Evolutionary conservation across 2,329 filamentous ascomycete genomes (phyloP), one percentile per base, ranked within the genome.

Genomic region (Scedosporium dehoogii): DNA sequence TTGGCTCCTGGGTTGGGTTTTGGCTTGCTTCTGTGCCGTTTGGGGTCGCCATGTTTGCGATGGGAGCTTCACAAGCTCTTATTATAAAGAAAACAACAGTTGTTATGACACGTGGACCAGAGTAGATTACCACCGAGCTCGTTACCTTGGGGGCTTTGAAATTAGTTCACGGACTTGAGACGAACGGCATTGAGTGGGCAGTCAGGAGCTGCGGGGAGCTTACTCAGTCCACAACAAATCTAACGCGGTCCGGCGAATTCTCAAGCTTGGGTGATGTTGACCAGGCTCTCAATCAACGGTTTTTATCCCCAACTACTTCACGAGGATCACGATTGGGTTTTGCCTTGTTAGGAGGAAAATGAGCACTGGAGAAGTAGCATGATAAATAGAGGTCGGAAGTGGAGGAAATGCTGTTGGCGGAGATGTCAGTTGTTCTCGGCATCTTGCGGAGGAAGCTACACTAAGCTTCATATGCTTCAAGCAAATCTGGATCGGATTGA

Each of bases 11-110:
- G 67, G 64, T 70, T 55, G 65, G 74, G 51, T 74, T 71, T 55
- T 65, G 74, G 51, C 73, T 73, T 67, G 87, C 79, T 25, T 87
- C 86, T 63, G 88, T 82, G 61, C 85, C 86, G 42, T 87, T 87
- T 62, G 85, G 81, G 64, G 87, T 90, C 38, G 87, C 82, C 88
- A 91, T 91, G 61, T 55, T 67, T 27, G 16, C 23, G 23, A 55
- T 16, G 23, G 21, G 23, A 25, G 51, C 44, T 48, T 48, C 44
- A 18, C 18, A n/a, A 18, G 18, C n/a, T 48, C 18, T 48, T 48
- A 48, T 18, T 18, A 48, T 48, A 48, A 48, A 48, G 44, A 48
- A 18, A 21, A 48, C 18, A 48, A 3, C 44, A 6, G n/a, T 14
- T 18, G 16, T 48, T 48, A 18, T 48, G 16, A 18, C 16, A 18